Evolutionary conservation across 441 rosid genomes (phyloP).

Genomic region (Pelargonium cotyledonis): DNA sequence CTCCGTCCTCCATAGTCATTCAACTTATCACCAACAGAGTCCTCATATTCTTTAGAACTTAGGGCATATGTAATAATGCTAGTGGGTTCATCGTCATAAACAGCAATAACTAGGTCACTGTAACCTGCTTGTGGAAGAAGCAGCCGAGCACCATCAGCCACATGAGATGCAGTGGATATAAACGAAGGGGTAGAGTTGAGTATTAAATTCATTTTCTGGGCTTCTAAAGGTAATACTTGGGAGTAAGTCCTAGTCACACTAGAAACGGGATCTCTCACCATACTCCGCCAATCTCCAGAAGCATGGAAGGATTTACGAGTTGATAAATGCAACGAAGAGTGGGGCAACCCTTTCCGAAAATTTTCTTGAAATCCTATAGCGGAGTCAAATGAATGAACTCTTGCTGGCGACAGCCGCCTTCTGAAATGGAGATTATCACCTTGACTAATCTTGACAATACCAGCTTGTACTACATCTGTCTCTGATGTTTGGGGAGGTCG

Average conservation of each 20-base stretch:
- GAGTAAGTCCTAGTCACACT: constrained; percentile 51
- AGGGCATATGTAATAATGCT: constrained; percentile 84
- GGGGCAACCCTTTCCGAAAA: constrained; percentile 47
- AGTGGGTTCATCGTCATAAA: constrained; percentile 93
- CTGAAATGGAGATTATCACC: constrained; percentile 33
- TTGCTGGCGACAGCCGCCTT: constrained; percentile 47
- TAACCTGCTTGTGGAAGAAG: constrained; percentile 61
- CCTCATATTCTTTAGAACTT: constrained; percentile 51
- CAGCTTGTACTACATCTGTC: constrained; percentile 33
- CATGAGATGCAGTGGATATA: constrained; percentile 51
- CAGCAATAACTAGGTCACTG: constrained; percentile 71
- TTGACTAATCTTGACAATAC: constrained; percentile 20
- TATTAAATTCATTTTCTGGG: constrained; percentile 54
- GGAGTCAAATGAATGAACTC: constrained; percentile 86
- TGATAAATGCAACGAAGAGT: constrained; percentile 55
- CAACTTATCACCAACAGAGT: constrained; percentile 51
- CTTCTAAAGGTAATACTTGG: constrained; percentile 58
- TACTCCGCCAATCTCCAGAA: constrained; percentile 69
- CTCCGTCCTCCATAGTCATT: constrained; percentile 38
- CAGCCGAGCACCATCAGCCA: constrained; percentile 68
- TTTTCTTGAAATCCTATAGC: constrained; percentile 66
- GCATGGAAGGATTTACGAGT: constrained; percentile 75
- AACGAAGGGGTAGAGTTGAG: constrained; percentile 42
- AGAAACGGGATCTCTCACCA: constrained; percentile 79
- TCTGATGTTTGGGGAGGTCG: constrained; percentile 27